A percentile compares a stretch with the other conserved stretches of the same genome.
Evolutionary conservation across 2,329 filamentous ascomycete genomes (phyloP).

Genomic region (Fusarium sarcochroum): DNA sequence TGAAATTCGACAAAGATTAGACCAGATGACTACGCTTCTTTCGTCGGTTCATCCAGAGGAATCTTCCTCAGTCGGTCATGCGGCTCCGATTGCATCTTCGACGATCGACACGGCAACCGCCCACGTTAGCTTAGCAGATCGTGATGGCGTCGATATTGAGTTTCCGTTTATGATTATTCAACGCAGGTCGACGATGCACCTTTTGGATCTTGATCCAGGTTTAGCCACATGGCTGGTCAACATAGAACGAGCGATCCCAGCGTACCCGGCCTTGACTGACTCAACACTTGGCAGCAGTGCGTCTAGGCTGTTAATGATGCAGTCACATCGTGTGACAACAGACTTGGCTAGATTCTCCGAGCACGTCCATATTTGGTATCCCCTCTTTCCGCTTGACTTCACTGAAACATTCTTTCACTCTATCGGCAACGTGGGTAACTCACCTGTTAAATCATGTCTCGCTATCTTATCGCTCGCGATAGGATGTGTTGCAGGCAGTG

Average conservation of each 20-base stretch:
- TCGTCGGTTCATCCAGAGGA: background rate
- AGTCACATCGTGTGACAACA: background rate
- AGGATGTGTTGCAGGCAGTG: no score
- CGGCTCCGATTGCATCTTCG: background rate
- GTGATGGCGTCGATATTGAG: background rate
- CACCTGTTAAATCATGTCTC: no score
- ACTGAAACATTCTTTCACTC: background rate
- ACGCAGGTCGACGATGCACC: slow-evolving; percentile 1
- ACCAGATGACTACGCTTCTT: slow-evolving; percentile 7
- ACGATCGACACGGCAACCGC: background rate
- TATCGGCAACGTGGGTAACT: no score
- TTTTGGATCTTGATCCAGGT: slow-evolving; percentile 8
- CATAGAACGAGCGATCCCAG: background rate
- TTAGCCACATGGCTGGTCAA: background rate
- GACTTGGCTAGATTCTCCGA: background rate
- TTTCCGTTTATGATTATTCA: slow-evolving; percentile 14
- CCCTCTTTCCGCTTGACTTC: slow-evolving; percentile 3
- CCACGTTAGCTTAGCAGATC: background rate
- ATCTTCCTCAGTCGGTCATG: background rate
- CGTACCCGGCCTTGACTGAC: background rate
- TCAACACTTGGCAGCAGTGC: no score
- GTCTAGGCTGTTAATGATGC: background rate
- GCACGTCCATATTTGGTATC: slow-evolving; percentile 4
- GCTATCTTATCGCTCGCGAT: no score
- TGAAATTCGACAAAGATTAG: slow-evolving; percentile 7